Base-by-base conservation (phyloP, 371 early-diverging fungal genomes). In the Mortierella sp. region DNA sequence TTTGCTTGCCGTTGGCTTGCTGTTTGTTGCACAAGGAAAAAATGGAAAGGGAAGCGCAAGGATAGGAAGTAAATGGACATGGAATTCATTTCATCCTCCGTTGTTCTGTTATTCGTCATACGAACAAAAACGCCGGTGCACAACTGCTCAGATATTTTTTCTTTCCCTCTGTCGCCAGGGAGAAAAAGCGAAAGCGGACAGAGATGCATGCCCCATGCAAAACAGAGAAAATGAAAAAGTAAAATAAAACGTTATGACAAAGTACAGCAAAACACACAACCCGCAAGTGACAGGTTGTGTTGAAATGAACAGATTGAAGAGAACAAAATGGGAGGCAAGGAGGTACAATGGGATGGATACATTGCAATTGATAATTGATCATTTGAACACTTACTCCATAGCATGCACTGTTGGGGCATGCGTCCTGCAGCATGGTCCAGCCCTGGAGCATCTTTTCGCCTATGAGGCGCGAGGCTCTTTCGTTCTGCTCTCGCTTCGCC, bases 361-460 rank as follows among this genome's bases (percentile, higher is more conserved):
- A 28, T 19, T 55, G 39, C 43, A 17, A 27, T 24, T 9, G 23
- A 19, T 11, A n/a, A 27, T 23, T 23, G 41, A 43, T n/a, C 43
- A 41, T 12, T 31, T 34, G 27, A 19, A 6, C 23, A 63, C 78
- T 72, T 83, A 88, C 91, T 23, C 84, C 87, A 63, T 82, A 85
- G 58, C 92, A 90, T 15, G 63, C 48, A 1, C 64, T 64, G 37
- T 80, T 87, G 15, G 86, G 87, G 60, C 92, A 91, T 14, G 80
- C 73, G 14, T 89, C 89, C 49, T 89, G 86, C 4, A 90, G 70
- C 49, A 91, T 57, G 6, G 89, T 71, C 92, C 92, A 91, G 23
- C 88, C 87, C 26, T 86, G 85, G 28, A 91, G 78, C 76, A 90
- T 78, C 34, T 84, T 82, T 70, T 91, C 83, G 17, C 89, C 89